A percentile compares a stretch with the other conserved stretches of the same genome.
These are phyloP conservation scores for Coemansia sp. DNA, from an alignment of 192 early-diverging fungal genomes.

Conservation along the genomic window DNA sequence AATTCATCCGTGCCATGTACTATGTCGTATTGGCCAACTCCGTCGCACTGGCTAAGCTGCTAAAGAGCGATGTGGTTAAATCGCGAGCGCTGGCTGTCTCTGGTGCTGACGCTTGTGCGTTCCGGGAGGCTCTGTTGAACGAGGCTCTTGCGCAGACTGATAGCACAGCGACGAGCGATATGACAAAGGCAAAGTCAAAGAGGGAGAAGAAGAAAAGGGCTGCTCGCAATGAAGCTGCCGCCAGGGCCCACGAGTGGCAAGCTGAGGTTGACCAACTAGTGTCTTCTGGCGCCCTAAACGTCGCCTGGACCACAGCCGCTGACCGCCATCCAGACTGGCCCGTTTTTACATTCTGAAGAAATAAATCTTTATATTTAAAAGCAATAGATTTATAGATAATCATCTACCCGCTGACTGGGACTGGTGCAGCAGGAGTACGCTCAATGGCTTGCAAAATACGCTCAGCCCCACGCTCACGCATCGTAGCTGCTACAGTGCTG, in stretches of 20 bases:
- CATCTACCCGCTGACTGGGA: not conserved
- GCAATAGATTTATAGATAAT: not conserved
- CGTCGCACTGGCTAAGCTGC: constrained; percentile 23
- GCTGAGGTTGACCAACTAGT: constrained; percentile 7
- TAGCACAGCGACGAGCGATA: not conserved
- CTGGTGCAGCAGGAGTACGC: not conserved
- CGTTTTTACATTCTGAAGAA: constrained; percentile 15
- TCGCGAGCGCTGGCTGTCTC: constrained; percentile 9
- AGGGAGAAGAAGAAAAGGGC: constrained; percentile 16
- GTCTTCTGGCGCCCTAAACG: not conserved
- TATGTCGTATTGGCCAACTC: constrained; percentile 30
- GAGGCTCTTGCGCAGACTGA: constrained; percentile 3
- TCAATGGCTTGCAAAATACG: constrained; percentile 60
- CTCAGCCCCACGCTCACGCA: constrained; percentile 59
- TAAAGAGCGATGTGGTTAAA: not conserved
- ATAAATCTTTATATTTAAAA: not conserved
- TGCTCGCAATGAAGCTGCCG: constrained; percentile 11
- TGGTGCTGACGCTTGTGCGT: constrained; percentile 18
- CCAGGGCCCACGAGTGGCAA: constrained; percentile 23
- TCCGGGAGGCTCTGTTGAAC: not conserved
- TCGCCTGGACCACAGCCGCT: constrained; percentile 11
- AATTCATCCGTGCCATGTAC: constrained; percentile 1
- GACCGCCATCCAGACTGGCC: constrained; percentile 38
- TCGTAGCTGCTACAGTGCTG: constrained; percentile 38
- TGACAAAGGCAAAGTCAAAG: constrained; percentile 17